These are phyloP conservation scores for Speleostelium caveatum DNA, from an alignment of 78 protist genomes.

Conservation along the genomic window DNA sequence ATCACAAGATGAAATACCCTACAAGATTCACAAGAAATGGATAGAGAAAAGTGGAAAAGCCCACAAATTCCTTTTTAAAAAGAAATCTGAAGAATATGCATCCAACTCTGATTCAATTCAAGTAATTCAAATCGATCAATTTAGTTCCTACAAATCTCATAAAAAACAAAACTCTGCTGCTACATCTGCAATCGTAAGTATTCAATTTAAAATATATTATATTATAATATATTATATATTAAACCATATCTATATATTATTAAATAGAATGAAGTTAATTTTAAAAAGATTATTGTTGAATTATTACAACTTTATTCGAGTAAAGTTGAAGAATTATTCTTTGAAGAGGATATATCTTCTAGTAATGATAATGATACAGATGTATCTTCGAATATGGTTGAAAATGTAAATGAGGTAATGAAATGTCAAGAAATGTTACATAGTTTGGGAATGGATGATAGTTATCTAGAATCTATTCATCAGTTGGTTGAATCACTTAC, in stretches of 20 bases:
- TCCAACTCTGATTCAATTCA: slow-evolving; percentile 20
- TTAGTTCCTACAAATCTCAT: slow-evolving; percentile 40
- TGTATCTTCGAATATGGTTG: slow-evolving; percentile 51
- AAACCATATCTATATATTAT: too few species aligned
- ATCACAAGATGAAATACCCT: slow-evolving; percentile 51
- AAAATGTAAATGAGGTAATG: slow-evolving; percentile 64
- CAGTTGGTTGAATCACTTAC: slow-evolving; percentile 30
- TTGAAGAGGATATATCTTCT: background rate
- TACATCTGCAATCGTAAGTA: slow-evolving; percentile 21
- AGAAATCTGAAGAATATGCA: slow-evolving; percentile 13
- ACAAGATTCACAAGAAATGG: slow-evolving; percentile 49
- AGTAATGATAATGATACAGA: background rate
- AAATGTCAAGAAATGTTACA: slow-evolving; percentile 61
- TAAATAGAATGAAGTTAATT: slow-evolving; percentile 62
- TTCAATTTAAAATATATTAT: too few species aligned
- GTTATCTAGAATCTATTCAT: slow-evolving; percentile 13
- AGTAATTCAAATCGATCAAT: slow-evolving; percentile 48
- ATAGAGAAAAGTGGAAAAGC: slow-evolving; percentile 3
- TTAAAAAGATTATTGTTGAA: slow-evolving; percentile 27
- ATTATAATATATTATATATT: too few species aligned
- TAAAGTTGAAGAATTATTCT: slow-evolving; percentile 45
- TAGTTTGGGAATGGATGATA: slow-evolving; percentile 39
- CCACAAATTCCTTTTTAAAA: slow-evolving; percentile 49
- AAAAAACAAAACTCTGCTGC: slow-evolving; percentile 65
- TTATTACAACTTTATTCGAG: background rate